Base-by-base conservation (phyloP, 805 yeast species). In the Teunomyces pallodes region DNA sequence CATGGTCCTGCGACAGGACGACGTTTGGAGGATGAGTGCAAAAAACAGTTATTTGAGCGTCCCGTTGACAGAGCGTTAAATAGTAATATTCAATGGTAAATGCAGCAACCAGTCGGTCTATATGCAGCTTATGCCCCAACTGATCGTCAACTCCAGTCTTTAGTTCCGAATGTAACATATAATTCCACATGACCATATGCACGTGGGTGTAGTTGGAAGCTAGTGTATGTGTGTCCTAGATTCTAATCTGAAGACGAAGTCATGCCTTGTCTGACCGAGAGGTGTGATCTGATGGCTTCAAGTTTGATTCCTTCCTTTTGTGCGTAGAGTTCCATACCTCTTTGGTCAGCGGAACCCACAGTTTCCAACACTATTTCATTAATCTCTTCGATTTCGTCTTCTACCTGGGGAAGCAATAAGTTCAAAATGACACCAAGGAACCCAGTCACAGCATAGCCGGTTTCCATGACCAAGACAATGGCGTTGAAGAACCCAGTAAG, bases 391-490 rank as follows among this genome's bases (percentile, higher is more conserved):
- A 65, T 54, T 20, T 75, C 80, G 57, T 79, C 83, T 24, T 56
- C 53, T 33, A 82, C 81, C 56, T 81, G 84, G 14, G 88, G 87
- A 47, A 86, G 66, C n/a, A 81, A 36, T 51, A 83, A 65, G 66
- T 86, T 85, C 47, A 84, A 68, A 36, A 85, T 64, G 9, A 85
- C 75, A 1, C 83, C 88, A 32, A 83, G 60, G 51, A 86, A 69
- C 10, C 90, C 92, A 38, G 86, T 77, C 27, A 86, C 70, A 16
- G 91, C 88, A 59, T 82, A 85, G 12, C 89, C 85, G 4, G 89
- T 82, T 61, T 84, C 87, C 81, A 84, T 78, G 42, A 86, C 83
- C 48, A 86, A 75, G 20, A 77, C 74, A 48, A 86, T 81, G 41
- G 91, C 91, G 59, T 84, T 80, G 45, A 81, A 68, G 65, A 86